Evolutionary conservation across 345 rosid genomes (phyloP).

Genomic region (Populus tremula): DNA sequence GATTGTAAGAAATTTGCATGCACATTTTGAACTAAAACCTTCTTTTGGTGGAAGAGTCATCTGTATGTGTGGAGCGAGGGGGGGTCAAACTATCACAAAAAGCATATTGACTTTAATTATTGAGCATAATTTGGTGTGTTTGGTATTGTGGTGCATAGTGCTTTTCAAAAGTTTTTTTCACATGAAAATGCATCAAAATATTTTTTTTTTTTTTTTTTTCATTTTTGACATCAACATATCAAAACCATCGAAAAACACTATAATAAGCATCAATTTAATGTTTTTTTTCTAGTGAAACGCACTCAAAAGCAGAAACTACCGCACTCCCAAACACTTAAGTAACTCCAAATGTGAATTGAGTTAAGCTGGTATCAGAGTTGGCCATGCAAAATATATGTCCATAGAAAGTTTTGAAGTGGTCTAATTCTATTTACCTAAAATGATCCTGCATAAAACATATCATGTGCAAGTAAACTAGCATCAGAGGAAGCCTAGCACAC

Average conservation of each 20-base stretch:
- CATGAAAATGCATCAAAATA: no score
- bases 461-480: not conserved
- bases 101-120: not conserved
- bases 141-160: no score
- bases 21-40: not conserved
- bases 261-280: not conserved
- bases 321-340: no score
- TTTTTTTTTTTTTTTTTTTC: no score
- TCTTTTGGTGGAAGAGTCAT: not conserved
- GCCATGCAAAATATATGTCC: not conserved
- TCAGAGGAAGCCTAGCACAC: not conserved
- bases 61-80: not conserved
- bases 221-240: no score
- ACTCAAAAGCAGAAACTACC: no score
- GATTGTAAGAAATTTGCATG: not conserved
- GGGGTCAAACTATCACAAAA: not conserved
- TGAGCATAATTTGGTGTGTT: not conserved
- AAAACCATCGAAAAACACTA: not conserved
- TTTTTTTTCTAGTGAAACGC: no score
- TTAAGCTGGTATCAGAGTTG: not conserved
- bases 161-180: no score
- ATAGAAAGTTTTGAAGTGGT: not conserved
- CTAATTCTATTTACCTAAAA: not conserved
- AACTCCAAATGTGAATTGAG: not conserved
- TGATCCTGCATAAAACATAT: not conserved